Base-by-base conservation (phyloP, 345 rosid genomes). In the Kernera saxatilis region DNA sequence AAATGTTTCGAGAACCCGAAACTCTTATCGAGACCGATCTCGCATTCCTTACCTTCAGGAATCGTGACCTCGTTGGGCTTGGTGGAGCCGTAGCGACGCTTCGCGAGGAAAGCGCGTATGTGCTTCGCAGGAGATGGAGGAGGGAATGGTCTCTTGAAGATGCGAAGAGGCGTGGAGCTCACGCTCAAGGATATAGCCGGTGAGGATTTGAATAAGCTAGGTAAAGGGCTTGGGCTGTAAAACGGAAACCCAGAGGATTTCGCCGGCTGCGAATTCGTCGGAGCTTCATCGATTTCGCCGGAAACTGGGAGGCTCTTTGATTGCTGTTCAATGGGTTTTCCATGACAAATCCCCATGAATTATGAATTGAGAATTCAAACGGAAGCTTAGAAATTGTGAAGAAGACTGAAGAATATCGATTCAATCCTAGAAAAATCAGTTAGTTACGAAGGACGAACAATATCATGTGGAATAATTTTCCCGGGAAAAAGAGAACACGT, bases 71-170 rank as follows among this genome's bases (percentile, higher is more conserved):
- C 93, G 22, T 83, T 90, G 5, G 92, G 96, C 82, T 93, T 93
- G 9, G 79, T 79, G 17, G 87, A 79, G 50, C 98, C 97, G 40
- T 87, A 81, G 13, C 97, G 84, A 58, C 94, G 82, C n/a, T n/a
- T n/a, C 1, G 92, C 94, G 45, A 93, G 89, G 78, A 90, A 82
- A 25, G 98, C 88, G 3, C 88, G 83, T 68, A 93, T 90, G 80
- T 93, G 98, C 78, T 93, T 93, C 1, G 98, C 98, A 18, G 98
- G 98, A 1, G 98, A 93, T 23, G 98, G 98, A 18, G 98, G 98
- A 39, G 98, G 98, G 50, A 93, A 93, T 17, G 97, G 96, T 44
- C 98, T 90, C 87, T 86, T 93, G 86, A 93, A 90, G 80, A 93
- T 69, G 45, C 97, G 88, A 62, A 91, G 72, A 67, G 98, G 98